Percentiles rank a stretch among this genome's conserved stretches.
phyloP scores from a whole-genome alignment of 148 eudicot species.

The Fagopyrum homotropicum region DNA sequence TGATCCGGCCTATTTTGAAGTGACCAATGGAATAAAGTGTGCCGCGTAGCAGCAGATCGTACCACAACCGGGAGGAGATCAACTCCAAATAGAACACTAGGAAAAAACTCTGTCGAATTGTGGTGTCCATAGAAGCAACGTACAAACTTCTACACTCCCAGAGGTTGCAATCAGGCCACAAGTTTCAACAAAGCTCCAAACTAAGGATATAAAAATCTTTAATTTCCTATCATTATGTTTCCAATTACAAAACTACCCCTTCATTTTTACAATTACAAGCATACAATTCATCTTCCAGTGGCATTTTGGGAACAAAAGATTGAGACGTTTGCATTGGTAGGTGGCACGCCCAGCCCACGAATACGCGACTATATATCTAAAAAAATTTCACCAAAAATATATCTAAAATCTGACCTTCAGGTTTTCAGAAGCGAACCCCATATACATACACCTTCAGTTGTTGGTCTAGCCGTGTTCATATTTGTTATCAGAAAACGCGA shows the following conservation, averaged over 20 bases:
- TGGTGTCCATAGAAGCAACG: background rate
- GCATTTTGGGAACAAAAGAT: background rate
- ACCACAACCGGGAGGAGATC: background rate
- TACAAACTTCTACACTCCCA: background rate
- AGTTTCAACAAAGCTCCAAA: background rate
- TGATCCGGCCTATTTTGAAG: too few species aligned
- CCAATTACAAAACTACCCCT: background rate
- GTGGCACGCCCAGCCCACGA: background rate
- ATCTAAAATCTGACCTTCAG: background rate
- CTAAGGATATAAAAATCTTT: background rate
- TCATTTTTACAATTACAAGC: too few species aligned
- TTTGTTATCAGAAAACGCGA: background rate
- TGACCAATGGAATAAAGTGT: background rate
- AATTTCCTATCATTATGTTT: background rate
- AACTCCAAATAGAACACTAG: background rate
- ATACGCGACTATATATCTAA: background rate
- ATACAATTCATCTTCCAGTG: background rate
- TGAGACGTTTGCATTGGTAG: background rate
- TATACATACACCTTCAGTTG: background rate
- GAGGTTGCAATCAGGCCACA: background rate
- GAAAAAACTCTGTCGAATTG: background rate
- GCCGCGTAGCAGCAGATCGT: conserved; percentile 3
- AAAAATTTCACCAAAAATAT: too few species aligned
- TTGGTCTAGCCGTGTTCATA: too few species aligned
- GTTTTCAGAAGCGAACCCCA: too few species aligned